Evolutionary conservation across 192 early-diverging fungal species (phyloP), one percentile per base, ranked within the genome.

Genomic region (Spinellus fusiger): DNA sequence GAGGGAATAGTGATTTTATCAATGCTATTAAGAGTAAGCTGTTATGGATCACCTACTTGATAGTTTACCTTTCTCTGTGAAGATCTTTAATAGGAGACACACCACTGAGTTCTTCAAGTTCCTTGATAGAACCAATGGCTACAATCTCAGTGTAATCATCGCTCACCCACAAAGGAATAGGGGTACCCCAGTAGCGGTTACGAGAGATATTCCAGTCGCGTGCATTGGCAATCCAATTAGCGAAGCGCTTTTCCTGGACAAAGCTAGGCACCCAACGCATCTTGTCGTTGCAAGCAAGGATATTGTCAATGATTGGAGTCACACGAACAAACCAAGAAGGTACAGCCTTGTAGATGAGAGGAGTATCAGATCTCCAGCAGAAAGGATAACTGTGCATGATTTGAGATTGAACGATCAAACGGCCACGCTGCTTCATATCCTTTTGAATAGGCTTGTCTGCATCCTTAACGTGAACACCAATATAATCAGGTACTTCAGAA

Each of bases 141-240:
- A 95, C 85, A 49, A 94, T 76, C 65, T 97, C 94, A 59, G 88
- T 74, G 49, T 84, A 85, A 71, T 99, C 97, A 8, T 94, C 95
- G 70, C 86, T 93, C 63, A 84, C 88, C 97, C 97, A 99, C 46
- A 99, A 74, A 27, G 97, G 97, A 53, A 99, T 95, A 49, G 97
- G 97, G n/a, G 97, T 99, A 64, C 97, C 97, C 97, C 97, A 99
- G 84, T 92, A 99, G 59, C 97, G 88, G 73, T 89, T 93, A 65
- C 97, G 91, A 29, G 95, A 98, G 55, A 99, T 82, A 64, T 93
- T 93, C 97, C 97, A 99, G 78, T 99, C 97, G 50, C 94, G 89
- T 12, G 93, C 93, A 54, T 89, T 88, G 40, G 80, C 89, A 65
- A 98, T 85, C 97, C 97, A 99, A 84, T 97, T 96, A 55, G 84